Conservation (phyloP, 257 asterid species). For the Rehmannia glutinosa region DNA sequence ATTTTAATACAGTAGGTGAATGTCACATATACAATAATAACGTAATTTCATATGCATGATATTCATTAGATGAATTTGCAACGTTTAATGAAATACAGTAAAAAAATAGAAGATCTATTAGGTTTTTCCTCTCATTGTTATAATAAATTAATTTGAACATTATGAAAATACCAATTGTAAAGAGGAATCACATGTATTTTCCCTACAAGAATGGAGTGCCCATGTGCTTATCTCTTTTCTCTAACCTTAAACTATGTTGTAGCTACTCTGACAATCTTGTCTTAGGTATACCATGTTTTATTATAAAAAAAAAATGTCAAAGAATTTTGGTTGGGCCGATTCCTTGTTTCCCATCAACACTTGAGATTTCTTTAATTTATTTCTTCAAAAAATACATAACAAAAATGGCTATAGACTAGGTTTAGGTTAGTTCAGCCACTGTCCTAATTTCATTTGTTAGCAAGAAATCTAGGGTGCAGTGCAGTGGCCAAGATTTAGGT, state of each 20-base stretch:
- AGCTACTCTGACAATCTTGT: conserved; percentile 25
- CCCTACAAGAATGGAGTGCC: conserved; percentile 40
- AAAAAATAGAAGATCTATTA: too few relatives aligned
- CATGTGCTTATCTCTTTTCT: conserved; percentile 41
- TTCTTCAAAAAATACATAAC: not conserved
- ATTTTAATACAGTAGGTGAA: too few relatives aligned
- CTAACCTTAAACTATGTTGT: conserved; percentile 18
- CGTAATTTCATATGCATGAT: too few relatives aligned
- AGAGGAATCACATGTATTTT: conserved; percentile 35
- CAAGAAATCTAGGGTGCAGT: conserved; percentile 13
- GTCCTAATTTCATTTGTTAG: not conserved
- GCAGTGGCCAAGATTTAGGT: too few relatives aligned
- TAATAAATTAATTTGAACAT: too few relatives aligned
- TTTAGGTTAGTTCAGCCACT: conserved; percentile 15
- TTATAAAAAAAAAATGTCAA: conserved; percentile 3
- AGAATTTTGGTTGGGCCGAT: conserved; percentile 35
- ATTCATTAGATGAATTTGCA: too few relatives aligned
- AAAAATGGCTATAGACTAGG: not conserved
- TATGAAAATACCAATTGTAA: not conserved
- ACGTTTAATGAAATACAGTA: too few relatives aligned
- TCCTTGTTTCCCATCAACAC: conserved; percentile 28
- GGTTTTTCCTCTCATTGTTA: too few relatives aligned
- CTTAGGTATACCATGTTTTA: conserved; percentile 22
- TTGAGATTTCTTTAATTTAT: not conserved
- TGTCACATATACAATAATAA: too few relatives aligned